A percentile compares a stretch with the other conserved stretches of the same genome.
phyloP scores from a whole-genome alignment of 2,329 filamentous ascomycete species.

The Botrytis pseudocinerea region DNA sequence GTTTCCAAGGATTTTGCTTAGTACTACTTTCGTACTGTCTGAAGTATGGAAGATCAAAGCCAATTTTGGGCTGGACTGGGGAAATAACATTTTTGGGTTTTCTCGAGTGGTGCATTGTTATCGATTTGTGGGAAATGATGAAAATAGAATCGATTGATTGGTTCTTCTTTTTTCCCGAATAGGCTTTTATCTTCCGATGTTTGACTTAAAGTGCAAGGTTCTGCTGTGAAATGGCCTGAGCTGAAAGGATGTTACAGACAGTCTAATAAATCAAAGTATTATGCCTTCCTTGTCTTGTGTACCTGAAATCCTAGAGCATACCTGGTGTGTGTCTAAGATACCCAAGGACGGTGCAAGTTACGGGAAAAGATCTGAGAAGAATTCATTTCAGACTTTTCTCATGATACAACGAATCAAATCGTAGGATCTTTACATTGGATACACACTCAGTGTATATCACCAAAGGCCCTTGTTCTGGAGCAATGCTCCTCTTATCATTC shows the following conservation, averaged over 20 bases:
- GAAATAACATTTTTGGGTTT: background rate
- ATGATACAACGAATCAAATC: background rate
- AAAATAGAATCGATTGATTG: background rate
- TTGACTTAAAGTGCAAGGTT: background rate
- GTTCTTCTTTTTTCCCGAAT: background rate
- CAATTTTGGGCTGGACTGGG: background rate
- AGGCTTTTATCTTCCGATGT: constrained; percentile 1
- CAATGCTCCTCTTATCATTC: background rate
- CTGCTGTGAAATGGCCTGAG: background rate
- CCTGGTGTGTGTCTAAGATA: too few species aligned
- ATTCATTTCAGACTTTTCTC: background rate
- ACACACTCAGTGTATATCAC: background rate
- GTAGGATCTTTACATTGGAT: too few species aligned
- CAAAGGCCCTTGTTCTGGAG: background rate
- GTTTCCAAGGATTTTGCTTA: constrained; percentile 8
- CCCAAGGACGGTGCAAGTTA: too few species aligned
- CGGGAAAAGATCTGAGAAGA: background rate
- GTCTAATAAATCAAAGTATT: too few species aligned
- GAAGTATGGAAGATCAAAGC: background rate
- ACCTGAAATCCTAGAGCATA: too few species aligned
- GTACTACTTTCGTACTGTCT: background rate
- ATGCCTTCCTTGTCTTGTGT: too few species aligned
- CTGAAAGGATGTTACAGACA: background rate
- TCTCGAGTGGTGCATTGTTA: background rate
- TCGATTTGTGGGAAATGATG: background rate